Base-by-base conservation (phyloP, 192 early-diverging fungal species). In the Dissophora globulifera region DNA sequence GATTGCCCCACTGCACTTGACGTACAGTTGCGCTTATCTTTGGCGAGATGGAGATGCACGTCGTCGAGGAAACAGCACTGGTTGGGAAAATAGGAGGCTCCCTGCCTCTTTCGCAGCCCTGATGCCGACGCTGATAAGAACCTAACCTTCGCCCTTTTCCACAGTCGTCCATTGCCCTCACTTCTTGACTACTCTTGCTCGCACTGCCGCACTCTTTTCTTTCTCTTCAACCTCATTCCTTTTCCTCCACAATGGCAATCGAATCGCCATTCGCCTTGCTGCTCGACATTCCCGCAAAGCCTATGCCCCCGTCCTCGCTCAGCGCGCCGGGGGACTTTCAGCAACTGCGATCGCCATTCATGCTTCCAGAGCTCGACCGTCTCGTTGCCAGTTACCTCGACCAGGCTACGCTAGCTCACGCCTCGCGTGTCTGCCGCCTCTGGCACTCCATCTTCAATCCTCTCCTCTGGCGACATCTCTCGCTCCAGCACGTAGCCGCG, bases 391-490 rank as follows among this genome's bases (percentile, higher is more conserved):
- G 58, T 55, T 58, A 76, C 58, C 63, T 76, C 51, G 72, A 76
- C 45, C 41, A 22, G 23, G 19, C 17, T 4, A 30, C 72, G 1
- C 40, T 76, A 16, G 72, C 72, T 52, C 47, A 57, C 54, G 72
- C 72, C 23, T 32, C 72, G 51, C 72, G 72, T 45, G 72, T 76
- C 17, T 76, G 55, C 16, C 58, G 59, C 38, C 58, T 62, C 0
- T 76, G 72, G 72, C 50, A 67, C 30, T 58, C 63, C 42, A 62
- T 67, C 40, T 76, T 76, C 47, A 76, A 53, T 29, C 72, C 72
- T 1, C 27, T 62, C 4, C 72, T 76, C 33, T 76, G 72, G 72
- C 59, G 50, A 16, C 42, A 55, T 16, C 56, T 76, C 26, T 61
- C 72, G 20, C 51, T 76, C 26, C 50, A 62, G 15, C 72, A 76